phyloP scores from a whole-genome alignment of 495 filamentous ascomycete genomes.

The Trichoderma parareesei region DNA sequence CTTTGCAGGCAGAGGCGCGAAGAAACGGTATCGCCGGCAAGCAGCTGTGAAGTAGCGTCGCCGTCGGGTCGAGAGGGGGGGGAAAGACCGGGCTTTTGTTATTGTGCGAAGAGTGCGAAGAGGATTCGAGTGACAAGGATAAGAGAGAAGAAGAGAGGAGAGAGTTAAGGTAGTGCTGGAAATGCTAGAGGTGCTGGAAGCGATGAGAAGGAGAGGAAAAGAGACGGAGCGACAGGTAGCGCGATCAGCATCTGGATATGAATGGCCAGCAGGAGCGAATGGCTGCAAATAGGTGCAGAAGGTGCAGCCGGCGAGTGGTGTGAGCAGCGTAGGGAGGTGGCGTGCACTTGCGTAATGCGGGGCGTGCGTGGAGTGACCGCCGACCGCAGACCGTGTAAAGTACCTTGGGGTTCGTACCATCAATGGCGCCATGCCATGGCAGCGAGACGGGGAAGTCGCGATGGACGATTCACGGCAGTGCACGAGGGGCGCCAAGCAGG shows the following conservation, averaged over 20 bases:
- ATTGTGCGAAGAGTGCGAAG: not conserved
- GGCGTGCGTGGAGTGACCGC: conserved; percentile 5
- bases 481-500: not conserved
- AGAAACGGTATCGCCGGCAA: conserved; percentile 2
- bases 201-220: not conserved
- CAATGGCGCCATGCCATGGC: not conserved
- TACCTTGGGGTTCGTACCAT: too few species aligned
- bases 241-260: not conserved
- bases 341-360: not conserved
- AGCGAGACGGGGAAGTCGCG: not conserved
- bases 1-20: not conserved
- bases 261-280: not conserved
- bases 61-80: not conserved
- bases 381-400: too few species aligned
- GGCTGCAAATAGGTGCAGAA: not conserved
- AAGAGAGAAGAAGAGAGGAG: not conserved
- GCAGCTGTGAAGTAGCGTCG: not conserved
- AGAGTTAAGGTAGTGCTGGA: not conserved
- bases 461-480: not conserved
- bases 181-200: not conserved
- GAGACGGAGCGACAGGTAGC: not conserved
- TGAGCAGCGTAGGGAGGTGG: not conserved
- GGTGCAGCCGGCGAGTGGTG: not conserved
- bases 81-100: not conserved
- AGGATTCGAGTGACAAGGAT: not conserved